A percentile compares a stretch with the other conserved stretches of the same genome.
These are phyloP conservation scores for Allium fistulosum DNA, from an alignment of 106 monocot species.

Conservation along the genomic window DNA sequence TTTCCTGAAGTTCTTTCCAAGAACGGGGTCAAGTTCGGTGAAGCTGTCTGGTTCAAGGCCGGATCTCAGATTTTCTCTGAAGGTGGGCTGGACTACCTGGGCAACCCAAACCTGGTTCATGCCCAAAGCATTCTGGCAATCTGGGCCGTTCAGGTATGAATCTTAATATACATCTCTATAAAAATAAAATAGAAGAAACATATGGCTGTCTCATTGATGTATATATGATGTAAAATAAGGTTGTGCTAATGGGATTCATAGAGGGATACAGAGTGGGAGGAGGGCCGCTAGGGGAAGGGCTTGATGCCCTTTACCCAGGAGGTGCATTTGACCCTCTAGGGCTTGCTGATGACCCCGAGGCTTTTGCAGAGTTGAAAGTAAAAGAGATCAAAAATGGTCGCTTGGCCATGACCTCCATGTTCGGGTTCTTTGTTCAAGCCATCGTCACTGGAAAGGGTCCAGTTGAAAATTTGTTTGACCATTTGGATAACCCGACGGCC, in stretches of 20 bases:
- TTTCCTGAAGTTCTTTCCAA: slow-evolving; percentile 6
- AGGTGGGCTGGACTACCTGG: slow-evolving; percentile 4
- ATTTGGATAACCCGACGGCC: slow-evolving; percentile 32
- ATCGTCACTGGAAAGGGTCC: slow-evolving; percentile 45
- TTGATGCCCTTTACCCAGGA: slow-evolving; percentile 50
- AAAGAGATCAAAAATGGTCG: slow-evolving; percentile 38
- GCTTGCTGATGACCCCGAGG: slow-evolving; percentile 47
- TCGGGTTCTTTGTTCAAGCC: slow-evolving; percentile 35
- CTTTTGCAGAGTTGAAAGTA: slow-evolving; percentile 49
- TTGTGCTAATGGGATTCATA: slow-evolving; percentile 78
- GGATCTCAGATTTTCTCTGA: slow-evolving; percentile 7
- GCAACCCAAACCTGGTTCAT: slow-evolving; percentile 4
- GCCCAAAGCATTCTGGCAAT: slow-evolving; percentile 7
- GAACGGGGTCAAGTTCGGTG: slow-evolving; percentile 6
- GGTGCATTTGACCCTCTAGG: slow-evolving; percentile 52
- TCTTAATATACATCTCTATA: not conserved
- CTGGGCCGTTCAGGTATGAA: slow-evolving; percentile 4
- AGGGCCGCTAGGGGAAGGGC: slow-evolving; percentile 61
- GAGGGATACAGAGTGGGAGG: slow-evolving; percentile 80
- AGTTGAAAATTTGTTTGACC: slow-evolving; percentile 47
- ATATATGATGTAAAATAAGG: slow-evolving; percentile 17
- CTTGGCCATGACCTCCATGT: slow-evolving; percentile 31
- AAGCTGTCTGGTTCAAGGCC: slow-evolving; percentile 6
- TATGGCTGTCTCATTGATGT: too few relatives aligned
- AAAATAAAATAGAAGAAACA: not conserved